Evolutionary conservation across 2,329 filamentous ascomycete species (phyloP).

Genomic region (Lasiodiplodia hormozganensis): DNA sequence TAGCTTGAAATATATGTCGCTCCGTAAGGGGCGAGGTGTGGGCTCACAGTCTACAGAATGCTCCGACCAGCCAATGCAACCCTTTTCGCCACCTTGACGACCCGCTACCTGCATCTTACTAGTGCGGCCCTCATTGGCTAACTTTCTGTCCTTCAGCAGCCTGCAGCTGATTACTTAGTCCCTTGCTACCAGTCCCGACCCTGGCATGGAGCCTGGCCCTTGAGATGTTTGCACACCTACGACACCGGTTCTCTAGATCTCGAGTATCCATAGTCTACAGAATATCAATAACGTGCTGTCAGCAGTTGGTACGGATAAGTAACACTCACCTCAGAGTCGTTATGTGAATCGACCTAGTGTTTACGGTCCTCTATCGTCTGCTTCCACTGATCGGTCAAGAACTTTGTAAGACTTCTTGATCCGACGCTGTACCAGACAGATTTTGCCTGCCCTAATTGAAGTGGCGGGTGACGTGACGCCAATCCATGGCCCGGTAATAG

Average conservation of each 20-base stretch:
- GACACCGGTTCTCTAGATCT: neutral
- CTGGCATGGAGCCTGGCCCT: neutral
- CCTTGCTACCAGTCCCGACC: slow-evolving; percentile 1
- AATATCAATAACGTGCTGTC: neutral
- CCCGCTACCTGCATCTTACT: neutral
- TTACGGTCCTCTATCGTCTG: neutral
- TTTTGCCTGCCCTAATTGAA: neutral
- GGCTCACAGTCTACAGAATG: neutral
- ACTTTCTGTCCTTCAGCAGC: neutral
- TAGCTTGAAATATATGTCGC: neutral
- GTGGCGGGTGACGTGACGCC: slow-evolving; percentile 1
- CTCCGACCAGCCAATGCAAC: neutral
- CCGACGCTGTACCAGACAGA: neutral
- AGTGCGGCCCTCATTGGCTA: slow-evolving; percentile 1
- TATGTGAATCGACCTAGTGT: neutral
- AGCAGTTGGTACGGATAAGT: neutral
- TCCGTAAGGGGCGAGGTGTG: neutral
- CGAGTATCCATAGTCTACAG: neutral
- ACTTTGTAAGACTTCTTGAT: neutral
- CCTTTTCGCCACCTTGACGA: neutral
- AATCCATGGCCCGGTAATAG: neutral
- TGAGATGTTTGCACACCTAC: neutral
- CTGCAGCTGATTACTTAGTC: slow-evolving; percentile 2
- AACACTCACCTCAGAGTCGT: neutral
- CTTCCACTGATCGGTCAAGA: neutral